Evolutionary conservation across 2,329 filamentous ascomycete genomes (phyloP).

Genomic region (Fusarium abutilonis): DNA sequence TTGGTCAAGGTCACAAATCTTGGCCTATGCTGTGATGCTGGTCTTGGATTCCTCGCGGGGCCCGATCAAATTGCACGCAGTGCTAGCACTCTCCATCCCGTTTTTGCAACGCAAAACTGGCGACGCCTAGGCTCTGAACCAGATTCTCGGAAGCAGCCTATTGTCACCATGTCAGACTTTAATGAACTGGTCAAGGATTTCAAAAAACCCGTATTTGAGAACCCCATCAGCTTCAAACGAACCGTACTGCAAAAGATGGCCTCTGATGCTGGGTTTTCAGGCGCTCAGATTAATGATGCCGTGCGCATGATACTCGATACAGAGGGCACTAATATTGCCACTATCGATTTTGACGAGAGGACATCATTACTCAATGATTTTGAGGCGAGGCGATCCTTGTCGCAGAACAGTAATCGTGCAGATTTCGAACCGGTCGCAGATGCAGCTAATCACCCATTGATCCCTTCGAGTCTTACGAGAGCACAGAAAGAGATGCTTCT

Average conservation of each 20-base stretch:
- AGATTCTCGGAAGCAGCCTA: conserved; percentile 21
- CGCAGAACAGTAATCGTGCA: conserved; percentile 13
- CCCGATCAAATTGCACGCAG: conserved; percentile 65
- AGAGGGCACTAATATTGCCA: conserved; percentile 46
- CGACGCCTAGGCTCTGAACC: conserved; percentile 28
- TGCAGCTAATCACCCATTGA: conserved; percentile 51
- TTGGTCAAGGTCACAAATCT: conserved; percentile 67
- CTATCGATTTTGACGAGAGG: conserved; percentile 50
- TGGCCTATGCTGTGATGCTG: conserved; percentile 73
- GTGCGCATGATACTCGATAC: conserved; percentile 50
- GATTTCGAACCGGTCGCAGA: conserved; percentile 40
- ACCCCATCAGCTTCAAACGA: conserved; percentile 46
- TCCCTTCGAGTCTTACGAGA: conserved; percentile 65
- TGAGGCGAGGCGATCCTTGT: conserved; percentile 25
- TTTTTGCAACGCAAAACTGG: conserved; percentile 50
- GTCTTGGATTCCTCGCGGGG: conserved; percentile 72
- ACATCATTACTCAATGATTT: conserved; percentile 24
- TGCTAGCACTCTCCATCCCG: conserved; percentile 49
- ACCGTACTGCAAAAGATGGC: conserved; percentile 52
- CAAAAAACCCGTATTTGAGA: conserved; percentile 39
- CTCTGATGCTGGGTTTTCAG: conserved; percentile 50
- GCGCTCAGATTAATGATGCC: conserved; percentile 47
- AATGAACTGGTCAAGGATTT: conserved; percentile 38
- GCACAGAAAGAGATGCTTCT: conserved; percentile 75
- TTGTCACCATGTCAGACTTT: conserved; percentile 43